Conservation (phyloP, 352 stramenopile genomes). For the Sclerospora graminicola region DNA sequence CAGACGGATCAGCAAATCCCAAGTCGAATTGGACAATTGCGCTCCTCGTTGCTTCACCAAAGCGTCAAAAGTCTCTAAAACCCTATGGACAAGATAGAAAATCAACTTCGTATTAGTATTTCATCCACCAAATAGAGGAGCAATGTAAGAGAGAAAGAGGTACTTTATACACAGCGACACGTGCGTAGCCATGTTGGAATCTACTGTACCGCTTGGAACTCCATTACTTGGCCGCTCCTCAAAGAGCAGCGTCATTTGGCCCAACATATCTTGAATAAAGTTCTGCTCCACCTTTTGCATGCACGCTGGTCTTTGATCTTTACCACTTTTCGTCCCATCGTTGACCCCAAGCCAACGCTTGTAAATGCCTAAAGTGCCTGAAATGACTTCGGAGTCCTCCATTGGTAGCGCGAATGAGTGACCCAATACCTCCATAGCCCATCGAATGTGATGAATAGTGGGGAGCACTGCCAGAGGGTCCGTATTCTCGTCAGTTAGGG, state of each 20-base stretch:
- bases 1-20: slow-evolving; percentile 74
- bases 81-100: slow-evolving; percentile 18
- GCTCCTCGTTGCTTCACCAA: slow-evolving; percentile 55
- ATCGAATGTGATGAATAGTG: slow-evolving; percentile 69
- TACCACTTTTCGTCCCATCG: slow-evolving; percentile 12
- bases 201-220: slow-evolving; percentile 6
- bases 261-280: slow-evolving; percentile 82
- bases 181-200: slow-evolving; percentile 48
- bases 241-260: slow-evolving; percentile 83
- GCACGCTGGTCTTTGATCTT: slow-evolving; percentile 48
- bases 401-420: slow-evolving; percentile 80
- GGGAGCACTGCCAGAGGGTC: slow-evolving; percentile 45
- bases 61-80: slow-evolving; percentile 71
- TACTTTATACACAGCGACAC: slow-evolving; percentile 62
- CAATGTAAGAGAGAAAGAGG: background rate
- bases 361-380: slow-evolving; percentile 69
- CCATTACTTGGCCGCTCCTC: slow-evolving; percentile 46
- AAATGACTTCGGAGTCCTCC: slow-evolving; percentile 76
- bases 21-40: slow-evolving; percentile 59
- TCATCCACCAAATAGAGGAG: background rate
- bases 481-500: slow-evolving; percentile 42
- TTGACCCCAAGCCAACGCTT: slow-evolving; percentile 73
- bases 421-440: slow-evolving; percentile 79
- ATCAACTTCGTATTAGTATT: background rate
- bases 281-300: slow-evolving; percentile 79